Base-by-base conservation (phyloP, 1,284 basidiomycete genomes). In the Inonotus hispidus region DNA sequence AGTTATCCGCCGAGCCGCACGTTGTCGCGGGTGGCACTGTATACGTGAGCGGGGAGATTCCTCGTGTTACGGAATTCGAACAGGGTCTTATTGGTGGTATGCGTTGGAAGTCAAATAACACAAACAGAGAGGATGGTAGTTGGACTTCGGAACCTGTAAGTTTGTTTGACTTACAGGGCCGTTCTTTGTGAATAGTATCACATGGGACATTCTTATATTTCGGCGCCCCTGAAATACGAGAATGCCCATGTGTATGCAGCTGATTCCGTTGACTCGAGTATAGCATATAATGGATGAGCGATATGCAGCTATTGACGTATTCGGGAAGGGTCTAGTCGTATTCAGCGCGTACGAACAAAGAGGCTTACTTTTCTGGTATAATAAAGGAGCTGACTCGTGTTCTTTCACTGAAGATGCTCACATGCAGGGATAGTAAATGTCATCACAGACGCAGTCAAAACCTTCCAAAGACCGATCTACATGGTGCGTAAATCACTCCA, bases 361-460 rank as follows among this genome's bases (percentile, higher is more conserved):
- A 35, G 45, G 41, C 21, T 57, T 57, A 13, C 47, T 53, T 47
- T 55, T 37, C 5, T 50, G 11, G 16, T 27, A 58, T 53, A 41
- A 56, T 11, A 23, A 43, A 7, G 11, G 7, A 13, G 11, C 23
- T 29, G n/a, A 6, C 8, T 32, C 14, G 50, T 43, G n/a, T 7
- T 14, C 47, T 52, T 47, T 37, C 49, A 14, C 14, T 49, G 14
- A 65, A 90, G 88, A 10, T 92, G 89, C 70, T 91, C 88, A 3
- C 89, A 93, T 72, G 89, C 91, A 3, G 90, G 90, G 0, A 91
- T 93, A 61, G 85, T 91, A 59, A 93, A 93, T 66, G 90, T 92
- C 39, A 75, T 90, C 61, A 84, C 80, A 64, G 84, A 89, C 66
- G 90, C 85, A 0, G 74, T 86, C 3, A 69, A 70, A 16, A 81